phyloP scores from a whole-genome alignment of 1,284 basidiomycete genomes.

The Golubevia sp. region DNA sequence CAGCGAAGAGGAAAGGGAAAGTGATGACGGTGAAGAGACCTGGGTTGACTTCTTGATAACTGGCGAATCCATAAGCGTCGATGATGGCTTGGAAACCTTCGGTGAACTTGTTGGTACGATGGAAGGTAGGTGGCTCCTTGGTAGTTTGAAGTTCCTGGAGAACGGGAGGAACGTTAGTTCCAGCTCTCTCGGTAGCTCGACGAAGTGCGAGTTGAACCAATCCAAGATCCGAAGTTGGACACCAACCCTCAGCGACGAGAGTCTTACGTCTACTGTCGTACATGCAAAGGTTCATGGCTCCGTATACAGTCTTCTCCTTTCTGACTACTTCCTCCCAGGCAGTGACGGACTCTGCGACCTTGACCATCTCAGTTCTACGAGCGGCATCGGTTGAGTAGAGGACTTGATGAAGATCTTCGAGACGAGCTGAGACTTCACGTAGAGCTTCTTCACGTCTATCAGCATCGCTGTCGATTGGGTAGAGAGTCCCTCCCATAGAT shows the following conservation, averaged over 20 bases:
- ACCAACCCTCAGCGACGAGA: conserved; percentile 96
- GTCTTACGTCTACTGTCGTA: conserved; percentile 93
- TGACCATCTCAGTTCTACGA: conserved; percentile 57
- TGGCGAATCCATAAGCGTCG: conserved; percentile 93
- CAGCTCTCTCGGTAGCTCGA: conserved; percentile 93
- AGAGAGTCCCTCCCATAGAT: conserved; percentile 92
- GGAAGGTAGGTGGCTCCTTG: conserved; percentile 93
- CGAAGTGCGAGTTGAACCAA: conserved; percentile 85
- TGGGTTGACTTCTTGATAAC: conserved; percentile 96
- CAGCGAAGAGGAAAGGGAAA: conserved; percentile 97
- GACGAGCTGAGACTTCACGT: conserved; percentile 81
- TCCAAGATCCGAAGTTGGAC: conserved; percentile 86
- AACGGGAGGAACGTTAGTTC: conserved; percentile 88
- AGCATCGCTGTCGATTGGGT: conserved; percentile 91
- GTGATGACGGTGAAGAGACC: conserved; percentile 91
- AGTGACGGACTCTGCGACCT: conserved; percentile 53
- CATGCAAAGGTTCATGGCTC: conserved; percentile 69
- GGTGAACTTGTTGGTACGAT: conserved; percentile 94
- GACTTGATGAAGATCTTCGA: conserved; percentile 90
- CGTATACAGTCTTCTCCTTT: conserved; percentile 59
- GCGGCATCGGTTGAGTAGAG: conserved; percentile 67
- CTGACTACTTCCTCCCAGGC: conserved; percentile 57
- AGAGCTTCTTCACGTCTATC: conserved; percentile 89
- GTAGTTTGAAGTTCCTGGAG: conserved; percentile 86
- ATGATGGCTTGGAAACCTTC: conserved; percentile 97